Percentiles rank a stretch among this genome's conserved stretches.
These are phyloP conservation scores for Biscogniauxia mediterranea DNA, from an alignment of 2,329 filamentous ascomycete species.

Conservation along the genomic window DNA sequence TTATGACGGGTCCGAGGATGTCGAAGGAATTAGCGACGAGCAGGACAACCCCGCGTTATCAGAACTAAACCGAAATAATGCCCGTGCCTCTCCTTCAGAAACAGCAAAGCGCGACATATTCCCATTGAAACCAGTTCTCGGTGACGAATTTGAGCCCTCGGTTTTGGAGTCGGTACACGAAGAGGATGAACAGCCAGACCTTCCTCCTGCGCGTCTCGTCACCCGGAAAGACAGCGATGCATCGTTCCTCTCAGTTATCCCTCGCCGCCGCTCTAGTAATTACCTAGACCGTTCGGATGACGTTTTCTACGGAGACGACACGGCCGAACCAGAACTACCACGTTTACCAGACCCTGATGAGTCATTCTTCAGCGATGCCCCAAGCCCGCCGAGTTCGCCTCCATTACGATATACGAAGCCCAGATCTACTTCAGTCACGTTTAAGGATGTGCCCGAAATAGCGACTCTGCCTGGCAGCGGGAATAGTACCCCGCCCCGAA, in stretches of 20 bases:
- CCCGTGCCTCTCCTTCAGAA: constrained; percentile 24
- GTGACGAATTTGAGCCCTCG: constrained; percentile 30
- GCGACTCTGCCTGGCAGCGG: constrained; percentile 37
- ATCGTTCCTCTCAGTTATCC: constrained; percentile 38
- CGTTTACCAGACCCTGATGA: constrained; percentile 33
- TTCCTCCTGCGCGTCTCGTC: constrained; percentile 27
- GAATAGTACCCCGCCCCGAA: constrained; percentile 41
- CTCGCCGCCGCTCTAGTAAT: constrained; percentile 38
- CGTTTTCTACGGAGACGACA: constrained; percentile 39
- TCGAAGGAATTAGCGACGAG: constrained; percentile 3
- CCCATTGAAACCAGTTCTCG: constrained; percentile 12
- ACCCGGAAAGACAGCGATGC: constrained; percentile 24
- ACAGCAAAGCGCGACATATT: constrained; percentile 12
- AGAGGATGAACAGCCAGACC: constrained; percentile 31
- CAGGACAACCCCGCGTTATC: constrained; percentile 17
- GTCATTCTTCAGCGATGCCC: constrained; percentile 35
- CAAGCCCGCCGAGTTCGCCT: constrained; percentile 51
- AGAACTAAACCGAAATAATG: constrained; percentile 30
- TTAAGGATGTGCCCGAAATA: constrained; percentile 47
- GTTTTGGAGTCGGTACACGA: constrained; percentile 33
- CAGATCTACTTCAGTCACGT: constrained; percentile 41
- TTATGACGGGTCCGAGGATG: constrained; percentile 22
- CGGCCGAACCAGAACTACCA: constrained; percentile 42
- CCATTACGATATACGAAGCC: constrained; percentile 37
- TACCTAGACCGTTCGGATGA: constrained; percentile 44